Evolutionary conservation across 257 asterid species (phyloP), one percentile per base, ranked within the genome.

Genomic region (Fraxinus pennsylvanica): DNA sequence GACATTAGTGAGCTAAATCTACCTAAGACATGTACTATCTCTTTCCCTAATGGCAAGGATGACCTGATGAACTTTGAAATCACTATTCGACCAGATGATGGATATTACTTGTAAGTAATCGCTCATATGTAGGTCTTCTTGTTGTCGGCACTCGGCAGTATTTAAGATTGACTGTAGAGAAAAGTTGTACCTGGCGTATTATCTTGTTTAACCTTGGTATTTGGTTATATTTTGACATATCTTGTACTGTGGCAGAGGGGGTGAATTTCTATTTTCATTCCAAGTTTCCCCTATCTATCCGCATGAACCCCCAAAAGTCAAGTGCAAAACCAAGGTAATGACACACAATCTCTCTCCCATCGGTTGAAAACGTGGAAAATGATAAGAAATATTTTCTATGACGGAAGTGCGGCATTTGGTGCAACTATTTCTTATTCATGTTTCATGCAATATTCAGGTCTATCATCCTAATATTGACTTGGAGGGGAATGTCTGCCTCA

Each of bases 391-490:
- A 21, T 21, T 66, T 41, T 70, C 30, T 5, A 33, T 78, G 6
- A 77, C 57, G 43, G 13, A 76, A 33, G 63, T 78, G n/a, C 68
- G 10, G 63, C 63, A 52, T 52, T 52, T 61, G 22, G 32, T 65
- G 67, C 17, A 52, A 52, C n/a, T 17, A 57, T 13, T 32, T 52
- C 54, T 12, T 3, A 13, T 45, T 3, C 19, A 45, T 17, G 22
- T 52, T 52, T 52, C 63, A 3, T 19, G 22, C 61, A 52, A 52
- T 19, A 83, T 74, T 35, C 91, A 95, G 98, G 97, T 92, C 25
- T 95, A 92, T 86, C 99, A 95, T 84, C 99, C 98, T 67, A 95
- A 95, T 76, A 95, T 95, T 36, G 99, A 95, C 84, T 79, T 92
- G 78, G 99, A 95, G 78, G 99, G 99, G 81, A 95, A 95, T 81